These are phyloP conservation scores for Sugiyamaella boreocaroliniensis DNA, from an alignment of 805 yeast genomes.

Conservation along the genomic window DNA sequence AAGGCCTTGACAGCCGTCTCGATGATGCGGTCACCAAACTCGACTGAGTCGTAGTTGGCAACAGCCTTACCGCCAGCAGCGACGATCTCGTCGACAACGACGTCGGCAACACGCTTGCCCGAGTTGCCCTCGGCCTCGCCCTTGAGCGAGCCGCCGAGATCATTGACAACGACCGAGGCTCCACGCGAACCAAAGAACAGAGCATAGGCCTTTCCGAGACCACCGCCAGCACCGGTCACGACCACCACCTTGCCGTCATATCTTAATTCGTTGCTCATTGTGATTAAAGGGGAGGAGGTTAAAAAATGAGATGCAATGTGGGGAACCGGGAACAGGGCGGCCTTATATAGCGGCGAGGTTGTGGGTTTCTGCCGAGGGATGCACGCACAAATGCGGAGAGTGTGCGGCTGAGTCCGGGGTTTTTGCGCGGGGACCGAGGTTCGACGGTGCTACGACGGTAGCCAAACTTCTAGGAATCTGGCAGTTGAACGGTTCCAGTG, in stretches of 20 bases:
- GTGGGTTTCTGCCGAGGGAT: background rate
- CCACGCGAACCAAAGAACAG: conserved; percentile 83
- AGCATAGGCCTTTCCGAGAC: conserved; percentile 85
- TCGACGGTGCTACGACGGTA: background rate
- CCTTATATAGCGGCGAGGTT: background rate
- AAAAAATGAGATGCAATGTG: background rate
- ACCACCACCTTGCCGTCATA: conserved; percentile 84
- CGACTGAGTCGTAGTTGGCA: conserved; percentile 89
- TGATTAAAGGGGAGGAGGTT: background rate
- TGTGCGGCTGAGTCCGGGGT: background rate
- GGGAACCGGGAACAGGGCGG: background rate
- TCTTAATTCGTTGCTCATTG: conserved; percentile 29
- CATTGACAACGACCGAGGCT: conserved; percentile 92
- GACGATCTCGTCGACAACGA: conserved; percentile 79
- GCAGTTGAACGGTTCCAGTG: too few relatives aligned
- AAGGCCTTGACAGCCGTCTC: conserved; percentile 79
- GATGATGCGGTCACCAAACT: conserved; percentile 75
- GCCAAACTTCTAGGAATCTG: too few relatives aligned
- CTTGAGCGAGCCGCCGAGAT: conserved; percentile 74
- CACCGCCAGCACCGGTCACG: conserved; percentile 97
- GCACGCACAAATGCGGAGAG: background rate
- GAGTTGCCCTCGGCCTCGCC: conserved; percentile 56
- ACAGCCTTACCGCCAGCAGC: conserved; percentile 78
- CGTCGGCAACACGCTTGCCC: conserved; percentile 59
- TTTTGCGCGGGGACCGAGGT: background rate